These are phyloP conservation scores for Hortiboletus flavorubellus DNA, from an alignment of 768 basidiomycete species.

Conservation along the genomic window DNA sequence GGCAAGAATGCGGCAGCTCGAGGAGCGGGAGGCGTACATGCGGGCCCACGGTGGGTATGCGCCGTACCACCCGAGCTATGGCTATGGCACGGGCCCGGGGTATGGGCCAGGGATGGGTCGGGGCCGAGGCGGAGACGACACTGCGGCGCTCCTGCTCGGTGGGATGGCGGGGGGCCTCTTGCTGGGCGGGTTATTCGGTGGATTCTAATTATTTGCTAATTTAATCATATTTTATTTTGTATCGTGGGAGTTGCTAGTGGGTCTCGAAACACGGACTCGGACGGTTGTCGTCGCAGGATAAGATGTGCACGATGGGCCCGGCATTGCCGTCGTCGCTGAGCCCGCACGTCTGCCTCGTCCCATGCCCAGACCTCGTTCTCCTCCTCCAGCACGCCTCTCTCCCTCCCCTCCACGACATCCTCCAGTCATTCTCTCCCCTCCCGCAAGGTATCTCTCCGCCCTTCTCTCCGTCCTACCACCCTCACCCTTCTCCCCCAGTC, in stretches of 20 bases:
- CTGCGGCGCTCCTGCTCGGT: slow-evolving; percentile 39
- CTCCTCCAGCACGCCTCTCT: slow-evolving; percentile 57
- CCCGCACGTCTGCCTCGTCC: slow-evolving; percentile 74
- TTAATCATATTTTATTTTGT: not conserved
- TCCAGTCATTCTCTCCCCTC: slow-evolving; percentile 83
- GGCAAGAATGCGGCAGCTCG: slow-evolving; percentile 18
- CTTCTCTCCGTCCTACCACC: not conserved
- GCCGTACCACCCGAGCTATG: slow-evolving; percentile 26
- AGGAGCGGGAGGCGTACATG: slow-evolving; percentile 35
- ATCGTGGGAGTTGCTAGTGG: slow-evolving; percentile 5
- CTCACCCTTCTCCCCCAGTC: slow-evolving; percentile 43
- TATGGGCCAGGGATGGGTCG: not conserved
- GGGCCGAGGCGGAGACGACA: not conserved
- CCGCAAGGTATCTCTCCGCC: slow-evolving; percentile 58
- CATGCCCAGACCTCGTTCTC: slow-evolving; percentile 66
- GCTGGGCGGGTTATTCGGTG: slow-evolving; percentile 45
- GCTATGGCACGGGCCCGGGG: not conserved
- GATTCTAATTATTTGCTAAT: slow-evolving; percentile 28
- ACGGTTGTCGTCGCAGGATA: not conserved
- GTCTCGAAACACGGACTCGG: not conserved
- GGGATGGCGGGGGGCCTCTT: slow-evolving; percentile 25
- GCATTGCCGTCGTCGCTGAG: slow-evolving; percentile 70
- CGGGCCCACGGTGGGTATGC: slow-evolving; percentile 33
- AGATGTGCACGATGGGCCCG: slow-evolving; percentile 39
- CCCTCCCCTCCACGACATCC: slow-evolving; percentile 67